phyloP scores from a whole-genome alignment of 768 basidiomycete species.

The Cystofilobasidium bisporidii region DNA sequence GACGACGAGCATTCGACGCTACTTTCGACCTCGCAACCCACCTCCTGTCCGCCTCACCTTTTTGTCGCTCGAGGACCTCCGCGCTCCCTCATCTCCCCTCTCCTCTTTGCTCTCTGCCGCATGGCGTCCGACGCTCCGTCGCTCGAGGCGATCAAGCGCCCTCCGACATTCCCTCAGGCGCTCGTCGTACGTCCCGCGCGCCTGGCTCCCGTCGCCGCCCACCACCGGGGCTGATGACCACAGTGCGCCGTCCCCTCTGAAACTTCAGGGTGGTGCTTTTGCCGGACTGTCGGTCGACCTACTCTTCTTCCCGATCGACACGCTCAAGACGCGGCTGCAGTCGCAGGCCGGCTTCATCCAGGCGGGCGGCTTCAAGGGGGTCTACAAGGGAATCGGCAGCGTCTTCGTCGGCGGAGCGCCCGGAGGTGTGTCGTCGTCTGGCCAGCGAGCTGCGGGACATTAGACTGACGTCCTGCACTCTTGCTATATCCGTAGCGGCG shows the following conservation, averaged over 20 bases:
- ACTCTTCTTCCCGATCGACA: constrained; percentile 93
- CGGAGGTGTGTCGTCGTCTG: constrained; percentile 70
- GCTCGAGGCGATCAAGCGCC: neutral
- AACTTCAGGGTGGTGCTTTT: constrained; percentile 69
- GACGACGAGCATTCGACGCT: no score
- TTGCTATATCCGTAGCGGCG: constrained; percentile 53
- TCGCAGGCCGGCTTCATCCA: constrained; percentile 71
- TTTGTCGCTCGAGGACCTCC: no score
- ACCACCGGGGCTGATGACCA: no score
- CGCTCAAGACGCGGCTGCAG: constrained; percentile 89
- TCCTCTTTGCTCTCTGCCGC: neutral
- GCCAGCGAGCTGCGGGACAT: no score
- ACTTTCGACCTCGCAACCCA: no score
- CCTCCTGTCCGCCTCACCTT: no score
- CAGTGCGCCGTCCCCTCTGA: neutral
- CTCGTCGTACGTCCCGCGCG: constrained; percentile 21
- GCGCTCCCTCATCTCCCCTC: no score
- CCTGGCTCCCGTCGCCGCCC: neutral
- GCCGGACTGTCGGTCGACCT: constrained; percentile 90
- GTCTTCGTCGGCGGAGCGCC: constrained; percentile 91
- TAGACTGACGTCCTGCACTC: neutral
- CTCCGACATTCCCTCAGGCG: constrained; percentile 26
- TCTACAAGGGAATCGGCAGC: constrained; percentile 90
- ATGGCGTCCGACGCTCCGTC: constrained; percentile 1
- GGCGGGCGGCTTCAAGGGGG: constrained; percentile 78